Percentiles rank a stretch among this genome's conserved stretches.
Conservation (phyloP, 192 early-diverging fungal genomes). For the Backusella luteola region DNA sequence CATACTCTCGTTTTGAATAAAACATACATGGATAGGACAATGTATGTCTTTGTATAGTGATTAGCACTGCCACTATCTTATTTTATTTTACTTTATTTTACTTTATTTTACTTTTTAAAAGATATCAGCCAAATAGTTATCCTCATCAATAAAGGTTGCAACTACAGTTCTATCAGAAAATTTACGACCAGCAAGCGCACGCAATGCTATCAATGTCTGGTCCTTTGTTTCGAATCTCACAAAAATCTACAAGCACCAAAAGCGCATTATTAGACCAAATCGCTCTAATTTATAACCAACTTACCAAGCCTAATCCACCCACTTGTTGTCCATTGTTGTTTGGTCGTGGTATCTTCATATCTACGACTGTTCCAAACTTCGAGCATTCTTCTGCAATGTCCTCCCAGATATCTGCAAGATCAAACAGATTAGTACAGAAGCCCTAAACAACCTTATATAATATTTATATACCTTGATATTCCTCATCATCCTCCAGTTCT, state of each 20-base stretch:
- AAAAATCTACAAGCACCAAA: constrained; percentile 64
- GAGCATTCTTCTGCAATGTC: constrained; percentile 89
- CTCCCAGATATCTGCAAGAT: constrained; percentile 71
- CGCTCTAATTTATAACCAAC: not conserved
- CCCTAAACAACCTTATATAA: not conserved
- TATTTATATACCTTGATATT: constrained; percentile 77
- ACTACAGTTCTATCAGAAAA: constrained; percentile 94
- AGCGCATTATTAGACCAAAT: not conserved
- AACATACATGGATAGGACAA: too few relatives aligned
- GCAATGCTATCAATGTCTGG: constrained; percentile 65
- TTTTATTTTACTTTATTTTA: too few relatives aligned
- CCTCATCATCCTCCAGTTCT: constrained; percentile 82
- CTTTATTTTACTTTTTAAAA: constrained; percentile 37
- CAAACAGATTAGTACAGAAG: not conserved
- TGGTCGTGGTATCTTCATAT: constrained; percentile 85
- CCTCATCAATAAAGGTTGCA: constrained; percentile 77
- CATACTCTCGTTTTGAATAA: too few relatives aligned
- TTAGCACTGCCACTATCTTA: too few relatives aligned
- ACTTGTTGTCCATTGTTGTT: constrained; percentile 44
- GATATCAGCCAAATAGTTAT: constrained; percentile 65
- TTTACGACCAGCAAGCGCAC: constrained; percentile 86
- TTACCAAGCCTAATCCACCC: constrained; percentile 83
- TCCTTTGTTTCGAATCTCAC: constrained; percentile 66
- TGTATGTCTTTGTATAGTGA: too few relatives aligned
- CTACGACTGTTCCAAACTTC: constrained; percentile 80